These are phyloP conservation scores for Arthromyces matolae DNA, from an alignment of 768 basidiomycete genomes.

Conservation along the genomic window DNA sequence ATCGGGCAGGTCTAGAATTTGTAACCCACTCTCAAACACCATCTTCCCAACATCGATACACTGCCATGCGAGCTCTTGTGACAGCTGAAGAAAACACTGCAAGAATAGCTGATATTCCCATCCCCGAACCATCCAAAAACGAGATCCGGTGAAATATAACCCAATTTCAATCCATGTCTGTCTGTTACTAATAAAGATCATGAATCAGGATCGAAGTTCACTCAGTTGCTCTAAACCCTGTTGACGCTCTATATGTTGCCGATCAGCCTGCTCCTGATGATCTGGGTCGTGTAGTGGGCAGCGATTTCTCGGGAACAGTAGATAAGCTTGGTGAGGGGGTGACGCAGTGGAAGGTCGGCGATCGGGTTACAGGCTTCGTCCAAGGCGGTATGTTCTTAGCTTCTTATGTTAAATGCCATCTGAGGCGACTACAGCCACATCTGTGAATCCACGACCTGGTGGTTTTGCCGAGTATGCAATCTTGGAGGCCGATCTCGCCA, in stretches of 20 bases:
- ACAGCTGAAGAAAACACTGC: slow-evolving; percentile 27
- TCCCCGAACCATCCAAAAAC: slow-evolving; percentile 24
- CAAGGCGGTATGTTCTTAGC: slow-evolving; percentile 26
- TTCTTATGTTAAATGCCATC: background rate
- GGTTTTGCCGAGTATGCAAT: slow-evolving; percentile 34
- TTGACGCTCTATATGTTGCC: slow-evolving; percentile 28
- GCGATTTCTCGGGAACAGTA: slow-evolving; percentile 32
- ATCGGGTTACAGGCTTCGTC: slow-evolving; percentile 29
- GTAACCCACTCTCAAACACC: background rate
- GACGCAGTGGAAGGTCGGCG: slow-evolving; percentile 27
- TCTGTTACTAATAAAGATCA: background rate
- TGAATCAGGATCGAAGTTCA: slow-evolving; percentile 25
- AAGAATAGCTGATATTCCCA: slow-evolving; percentile 20
- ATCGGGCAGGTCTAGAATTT: no score
- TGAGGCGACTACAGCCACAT: slow-evolving; percentile 27
- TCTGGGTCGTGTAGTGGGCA: slow-evolving; percentile 31
- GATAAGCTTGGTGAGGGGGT: slow-evolving; percentile 29
- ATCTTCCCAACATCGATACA: background rate
- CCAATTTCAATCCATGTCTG: background rate
- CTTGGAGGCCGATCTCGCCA: slow-evolving; percentile 29
- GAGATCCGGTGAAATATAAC: slow-evolving; percentile 26
- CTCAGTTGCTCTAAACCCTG: slow-evolving; percentile 31
- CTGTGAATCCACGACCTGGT: slow-evolving; percentile 28
- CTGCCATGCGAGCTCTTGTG: slow-evolving; percentile 23
- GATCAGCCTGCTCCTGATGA: slow-evolving; percentile 21